These are phyloP conservation scores for Pseudevernia furfuracea DNA, from an alignment of 495 filamentous ascomycete species.

Conservation along the genomic window DNA sequence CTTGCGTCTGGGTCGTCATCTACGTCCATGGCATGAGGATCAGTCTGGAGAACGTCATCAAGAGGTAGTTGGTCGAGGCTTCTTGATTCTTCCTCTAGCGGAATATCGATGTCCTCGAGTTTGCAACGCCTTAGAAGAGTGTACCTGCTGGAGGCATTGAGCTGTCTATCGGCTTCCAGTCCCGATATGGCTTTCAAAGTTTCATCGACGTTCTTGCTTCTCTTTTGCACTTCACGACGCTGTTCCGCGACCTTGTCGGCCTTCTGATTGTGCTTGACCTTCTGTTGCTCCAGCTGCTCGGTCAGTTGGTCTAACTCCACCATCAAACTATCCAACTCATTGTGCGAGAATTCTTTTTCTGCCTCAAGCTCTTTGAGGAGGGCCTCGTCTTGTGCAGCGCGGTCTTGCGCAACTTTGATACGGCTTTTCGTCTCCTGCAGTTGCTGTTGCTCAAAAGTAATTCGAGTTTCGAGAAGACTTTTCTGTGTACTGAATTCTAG, in stretches of 20 bases:
- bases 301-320: conserved; percentile 71
- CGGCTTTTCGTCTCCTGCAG: conserved; percentile 61
- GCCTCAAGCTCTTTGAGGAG: conserved; percentile 61
- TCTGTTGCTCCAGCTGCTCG: conserved; percentile 60
- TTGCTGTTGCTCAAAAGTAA: conserved; percentile 68
- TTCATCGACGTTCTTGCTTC: conserved; percentile 71
- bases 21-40: conserved; percentile 80
- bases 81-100: conserved; percentile 64
- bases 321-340: conserved; percentile 60
- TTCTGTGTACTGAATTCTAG: conserved; percentile 80
- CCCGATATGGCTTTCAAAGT: conserved; percentile 66
- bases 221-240: conserved; percentile 77
- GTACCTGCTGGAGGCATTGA: conserved; percentile 74
- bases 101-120: conserved; percentile 84
- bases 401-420: conserved; percentile 56
- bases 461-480: conserved; percentile 66
- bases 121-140: conserved; percentile 80
- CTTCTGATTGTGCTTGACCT: conserved; percentile 56
- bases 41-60: conserved; percentile 64
- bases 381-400: conserved; percentile 54
- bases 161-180: conserved; percentile 75
- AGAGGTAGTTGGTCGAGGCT: conserved; percentile 76
- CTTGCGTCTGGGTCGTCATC: conserved; percentile 58
- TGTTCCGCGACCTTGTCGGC: conserved; percentile 71
- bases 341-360: conserved; percentile 66